These are phyloP conservation scores for Tolypocladium amazonense DNA, from an alignment of 2,329 filamentous ascomycete species.

Conservation along the genomic window DNA sequence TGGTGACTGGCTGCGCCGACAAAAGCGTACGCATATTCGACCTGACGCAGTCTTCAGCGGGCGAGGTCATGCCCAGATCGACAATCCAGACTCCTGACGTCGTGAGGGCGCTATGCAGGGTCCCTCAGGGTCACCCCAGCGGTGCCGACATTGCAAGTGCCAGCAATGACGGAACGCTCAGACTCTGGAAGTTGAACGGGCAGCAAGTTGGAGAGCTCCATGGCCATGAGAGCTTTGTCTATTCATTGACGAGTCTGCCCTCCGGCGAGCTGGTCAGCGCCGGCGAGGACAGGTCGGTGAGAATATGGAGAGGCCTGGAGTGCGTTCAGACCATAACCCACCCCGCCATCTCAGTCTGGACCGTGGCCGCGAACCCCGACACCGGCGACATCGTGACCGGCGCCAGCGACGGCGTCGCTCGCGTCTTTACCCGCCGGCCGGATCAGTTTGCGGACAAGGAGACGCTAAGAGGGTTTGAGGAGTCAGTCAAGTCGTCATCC, in stretches of 20 bases:
- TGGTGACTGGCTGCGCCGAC: constrained; percentile 90
- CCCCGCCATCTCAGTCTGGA: constrained; percentile 93
- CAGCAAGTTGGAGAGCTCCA: constrained; percentile 65
- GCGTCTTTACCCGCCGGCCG: constrained; percentile 67
- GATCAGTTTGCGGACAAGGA: constrained; percentile 61
- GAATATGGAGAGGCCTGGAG: constrained; percentile 72
- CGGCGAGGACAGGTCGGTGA: constrained; percentile 87
- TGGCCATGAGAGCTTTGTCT: constrained; percentile 93
- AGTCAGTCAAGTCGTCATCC: constrained; percentile 69
- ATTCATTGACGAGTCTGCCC: constrained; percentile 67
- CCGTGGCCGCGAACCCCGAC: constrained; percentile 69
- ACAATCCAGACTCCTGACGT: constrained; percentile 64
- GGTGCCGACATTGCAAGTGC: constrained; percentile 91
- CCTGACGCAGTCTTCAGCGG: constrained; percentile 48
- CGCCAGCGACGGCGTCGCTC: constrained; percentile 76
- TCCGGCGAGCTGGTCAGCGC: constrained; percentile 83
- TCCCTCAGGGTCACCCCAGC: constrained; percentile 66
- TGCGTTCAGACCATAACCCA: constrained; percentile 95
- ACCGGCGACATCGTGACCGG: constrained; percentile 92
- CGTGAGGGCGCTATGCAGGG: constrained; percentile 75
- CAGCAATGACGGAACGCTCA: constrained; percentile 82
- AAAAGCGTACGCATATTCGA: constrained; percentile 79
- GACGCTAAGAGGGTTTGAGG: constrained; percentile 64
- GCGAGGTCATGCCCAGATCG: constrained; percentile 39
- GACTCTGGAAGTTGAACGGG: constrained; percentile 77